Evolutionary conservation across 2,329 filamentous ascomycete species (phyloP), one percentile per base, ranked within the genome.

Genomic region (Bipolaris sorokiniana): DNA sequence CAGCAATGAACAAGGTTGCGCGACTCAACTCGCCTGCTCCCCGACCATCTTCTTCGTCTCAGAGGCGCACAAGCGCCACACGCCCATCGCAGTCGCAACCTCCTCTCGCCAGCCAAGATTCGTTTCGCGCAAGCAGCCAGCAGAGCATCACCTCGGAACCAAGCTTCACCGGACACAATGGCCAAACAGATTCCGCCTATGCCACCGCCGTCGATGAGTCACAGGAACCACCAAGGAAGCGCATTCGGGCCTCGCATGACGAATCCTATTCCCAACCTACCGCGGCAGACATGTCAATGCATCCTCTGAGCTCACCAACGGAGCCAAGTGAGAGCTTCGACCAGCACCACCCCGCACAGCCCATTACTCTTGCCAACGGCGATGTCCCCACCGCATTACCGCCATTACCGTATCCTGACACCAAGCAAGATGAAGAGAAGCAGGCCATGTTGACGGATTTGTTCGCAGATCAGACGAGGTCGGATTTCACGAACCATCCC

Each of bases 1-100:
- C 92, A 60, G 94, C 95, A 56, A 96, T 99, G 77, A 97, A 91
- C 84, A 97, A 98, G 80, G 81, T 81, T 23, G 94, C 95, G 15
- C 86, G 94, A 11, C 90, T 97, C 68, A 93, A 97, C 74, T 97
- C 93, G 2, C 92, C 93, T 1, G 89, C 85, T 7, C 65, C 90
- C 4, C 83, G 90, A 45, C 80, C 81, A 16, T 77, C 78, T 31
- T 87, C 85, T 64, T 87, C 87, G 7, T 86, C 86, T 2, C 84
- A 87, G 22, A 83, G 88, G 40, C 86, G 89, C 0, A 84, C 88
- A 36, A 88, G 88, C 65, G 90, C 90, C 71, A 85, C 90, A 54
- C 83, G 88, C 3, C 90, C 88, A 2, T 88, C 88, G 3, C 90
- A 88, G 2, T 88, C 88, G 74, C 88, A 91, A 64, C 89, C 89